Evolutionary conservation across 2,329 filamentous ascomycete species (phyloP), one percentile per base, ranked within the genome.

Genomic region (Cercospora beticola): DNA sequence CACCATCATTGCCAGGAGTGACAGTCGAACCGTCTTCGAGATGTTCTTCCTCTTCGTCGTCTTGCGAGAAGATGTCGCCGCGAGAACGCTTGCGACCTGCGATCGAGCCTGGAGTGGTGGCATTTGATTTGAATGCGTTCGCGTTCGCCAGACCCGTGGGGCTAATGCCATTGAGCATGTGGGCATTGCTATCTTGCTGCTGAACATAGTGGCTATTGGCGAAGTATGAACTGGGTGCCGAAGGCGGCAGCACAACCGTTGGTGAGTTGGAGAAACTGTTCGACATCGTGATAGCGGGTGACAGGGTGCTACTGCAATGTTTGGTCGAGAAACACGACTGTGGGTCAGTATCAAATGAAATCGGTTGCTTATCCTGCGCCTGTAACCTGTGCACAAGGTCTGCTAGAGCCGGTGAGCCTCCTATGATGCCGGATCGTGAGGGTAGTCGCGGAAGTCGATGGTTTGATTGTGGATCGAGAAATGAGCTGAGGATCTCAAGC

Each of bases 31-130:
- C 85, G 76, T 89, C 81, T 76, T 80, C 79, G 31, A 71, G 66
- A 61, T 76, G 76, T 60, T 81, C 81, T 68, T 88, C 84, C 73
- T 89, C 86, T 64, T 92, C 87, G 74, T 92, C 91, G 71, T 85
- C 82, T 28, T 85, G 84, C 40, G 70, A 71, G 70, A 73, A 70
- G 66, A 91, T 90, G 79, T 94, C 91, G 75, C 92, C 89, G 77
- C 91, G 87, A 70, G 90, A 92, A 74, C 91, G 89, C 82, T 94
- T 94, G 77, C 90, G 89, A 73, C 91, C 89, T 73, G 87, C 87
- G 71, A 82, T 76, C 26, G 77, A 76, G 58, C 72, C 70, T 58
- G 75, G 70, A 26, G 76, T 76, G 21, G 73, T 70, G 23, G 69
- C 70, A 62, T 71, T 72, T 43, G 72, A 68, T 36, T 65, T 68